phyloP scores from a whole-genome alignment of 208 protist genomes.

The Wallacemonas rigidus region DNA sequence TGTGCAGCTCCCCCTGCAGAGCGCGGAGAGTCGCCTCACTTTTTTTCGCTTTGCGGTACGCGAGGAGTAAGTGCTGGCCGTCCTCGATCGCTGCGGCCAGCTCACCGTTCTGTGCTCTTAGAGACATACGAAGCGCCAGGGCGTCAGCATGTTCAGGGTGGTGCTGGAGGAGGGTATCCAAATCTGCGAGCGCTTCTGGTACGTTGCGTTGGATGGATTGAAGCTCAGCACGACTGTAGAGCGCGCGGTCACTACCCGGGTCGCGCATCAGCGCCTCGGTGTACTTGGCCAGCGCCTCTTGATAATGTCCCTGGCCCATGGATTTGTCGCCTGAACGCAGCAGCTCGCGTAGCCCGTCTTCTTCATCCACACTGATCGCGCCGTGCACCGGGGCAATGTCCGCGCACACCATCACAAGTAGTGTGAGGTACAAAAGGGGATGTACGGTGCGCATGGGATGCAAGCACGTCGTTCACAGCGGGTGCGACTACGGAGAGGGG shows the following conservation, averaged over 20 bases:
- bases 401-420: neutral
- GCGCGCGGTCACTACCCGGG: constrained; percentile 55
- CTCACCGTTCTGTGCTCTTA: constrained; percentile 58
- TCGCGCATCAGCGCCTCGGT: constrained; percentile 66
- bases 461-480: too few relatives aligned
- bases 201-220: constrained; percentile 64
- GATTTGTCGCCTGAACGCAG: constrained; percentile 71
- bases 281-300: constrained; percentile 86
- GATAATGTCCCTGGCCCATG: constrained; percentile 73
- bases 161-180: constrained; percentile 53
- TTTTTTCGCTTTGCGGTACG: constrained; percentile 42
- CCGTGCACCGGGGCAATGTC: neutral
- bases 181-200: constrained; percentile 45
- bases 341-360: constrained; percentile 46
- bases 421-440: neutral
- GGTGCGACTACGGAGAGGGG: too few relatives aligned
- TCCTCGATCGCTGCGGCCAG: constrained; percentile 54
- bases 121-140: constrained; percentile 55
- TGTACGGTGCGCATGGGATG: neutral
- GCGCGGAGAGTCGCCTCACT: constrained; percentile 14
- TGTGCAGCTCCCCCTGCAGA: constrained; percentile 29
- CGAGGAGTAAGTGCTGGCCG: constrained; percentile 30
- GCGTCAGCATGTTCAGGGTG: constrained; percentile 48
- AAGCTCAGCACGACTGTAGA: constrained; percentile 83
- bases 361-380: constrained; percentile 26